phyloP scores from a whole-genome alignment of 805 yeast species.

The Kodamaea leandrae region DNA sequence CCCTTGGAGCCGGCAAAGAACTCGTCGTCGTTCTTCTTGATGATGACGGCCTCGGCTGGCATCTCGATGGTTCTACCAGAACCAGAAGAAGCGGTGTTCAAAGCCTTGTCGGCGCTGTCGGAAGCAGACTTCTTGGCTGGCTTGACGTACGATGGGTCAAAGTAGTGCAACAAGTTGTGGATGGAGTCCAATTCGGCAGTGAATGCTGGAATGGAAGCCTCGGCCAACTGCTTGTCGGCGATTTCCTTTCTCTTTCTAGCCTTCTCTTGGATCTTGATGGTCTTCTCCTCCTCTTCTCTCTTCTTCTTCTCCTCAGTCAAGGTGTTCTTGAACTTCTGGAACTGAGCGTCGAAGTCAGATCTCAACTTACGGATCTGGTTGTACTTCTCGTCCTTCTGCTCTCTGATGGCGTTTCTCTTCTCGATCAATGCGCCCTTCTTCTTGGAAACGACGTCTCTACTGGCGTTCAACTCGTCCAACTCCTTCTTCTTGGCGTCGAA shows the following conservation, averaged over 20 bases:
- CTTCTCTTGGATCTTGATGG: constrained; percentile 48
- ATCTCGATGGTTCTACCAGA: constrained; percentile 52
- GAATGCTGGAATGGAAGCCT: constrained; percentile 82
- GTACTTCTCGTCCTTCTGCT: constrained; percentile 67
- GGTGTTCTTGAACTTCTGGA: constrained; percentile 64
- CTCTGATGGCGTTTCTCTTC: constrained; percentile 64
- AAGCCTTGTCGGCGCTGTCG: constrained; percentile 18
- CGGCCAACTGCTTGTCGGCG: constrained; percentile 68
- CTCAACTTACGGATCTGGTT: constrained; percentile 65
- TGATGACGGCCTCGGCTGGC: constrained; percentile 62
- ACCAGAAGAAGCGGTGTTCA: constrained; percentile 20
- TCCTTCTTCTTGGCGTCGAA: constrained; percentile 68
- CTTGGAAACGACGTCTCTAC: constrained; percentile 59
- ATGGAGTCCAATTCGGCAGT: constrained; percentile 73
- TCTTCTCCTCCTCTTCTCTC: constrained; percentile 68
- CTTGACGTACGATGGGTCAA: constrained; percentile 76
- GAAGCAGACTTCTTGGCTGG: constrained; percentile 38
- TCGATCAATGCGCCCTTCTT: constrained; percentile 63
- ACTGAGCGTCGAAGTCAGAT: constrained; percentile 72
- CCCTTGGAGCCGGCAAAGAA: constrained; percentile 49
- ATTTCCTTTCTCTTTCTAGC: constrained; percentile 50
- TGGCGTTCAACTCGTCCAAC: constrained; percentile 61
- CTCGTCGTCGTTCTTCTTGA: constrained; percentile 61
- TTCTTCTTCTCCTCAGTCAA: constrained; percentile 66
- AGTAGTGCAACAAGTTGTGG: constrained; percentile 65